Evolutionary conservation across 805 yeast species (phyloP).

Genomic region (Pichia scutulata): DNA sequence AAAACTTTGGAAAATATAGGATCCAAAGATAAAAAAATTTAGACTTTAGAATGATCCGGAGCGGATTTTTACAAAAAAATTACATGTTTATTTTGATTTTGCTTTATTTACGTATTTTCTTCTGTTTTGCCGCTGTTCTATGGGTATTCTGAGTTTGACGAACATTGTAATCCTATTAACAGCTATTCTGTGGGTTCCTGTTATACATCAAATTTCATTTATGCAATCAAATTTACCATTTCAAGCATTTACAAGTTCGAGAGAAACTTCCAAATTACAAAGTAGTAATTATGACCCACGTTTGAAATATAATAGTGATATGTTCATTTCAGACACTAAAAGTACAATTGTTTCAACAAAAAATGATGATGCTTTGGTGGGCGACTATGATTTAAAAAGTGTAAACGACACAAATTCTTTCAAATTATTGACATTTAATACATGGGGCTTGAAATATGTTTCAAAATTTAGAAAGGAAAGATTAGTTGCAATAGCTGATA

Average conservation of each 20-base stretch:
- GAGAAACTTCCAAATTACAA: not conserved
- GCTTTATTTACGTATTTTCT: not conserved
- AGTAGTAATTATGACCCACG: not conserved
- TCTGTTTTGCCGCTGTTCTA: not conserved
- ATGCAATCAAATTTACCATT: constrained; percentile 2
- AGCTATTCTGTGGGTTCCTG: not conserved
- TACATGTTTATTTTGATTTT: not conserved
- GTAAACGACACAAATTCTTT: constrained; percentile 18
- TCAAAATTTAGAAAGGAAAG: constrained; percentile 64
- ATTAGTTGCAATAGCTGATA: constrained; percentile 64
- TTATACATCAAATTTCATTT: not conserved
- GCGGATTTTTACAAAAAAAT: not conserved
- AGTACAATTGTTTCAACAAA: not conserved
- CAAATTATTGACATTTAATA: constrained; percentile 60
- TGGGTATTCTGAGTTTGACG: not conserved
- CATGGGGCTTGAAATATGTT: constrained; percentile 86
- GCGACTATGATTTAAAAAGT: not conserved
- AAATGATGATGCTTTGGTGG: not conserved
- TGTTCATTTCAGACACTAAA: not conserved
- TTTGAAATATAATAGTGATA: not conserved
- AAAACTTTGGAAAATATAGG: not conserved
- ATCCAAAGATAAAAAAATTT: not conserved
- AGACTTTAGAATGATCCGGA: not conserved
- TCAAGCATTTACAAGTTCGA: not conserved
- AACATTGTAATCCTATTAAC: not conserved